phyloP scores from a whole-genome alignment of 495 filamentous ascomycete species.

The Penicillium egyptiacum region DNA sequence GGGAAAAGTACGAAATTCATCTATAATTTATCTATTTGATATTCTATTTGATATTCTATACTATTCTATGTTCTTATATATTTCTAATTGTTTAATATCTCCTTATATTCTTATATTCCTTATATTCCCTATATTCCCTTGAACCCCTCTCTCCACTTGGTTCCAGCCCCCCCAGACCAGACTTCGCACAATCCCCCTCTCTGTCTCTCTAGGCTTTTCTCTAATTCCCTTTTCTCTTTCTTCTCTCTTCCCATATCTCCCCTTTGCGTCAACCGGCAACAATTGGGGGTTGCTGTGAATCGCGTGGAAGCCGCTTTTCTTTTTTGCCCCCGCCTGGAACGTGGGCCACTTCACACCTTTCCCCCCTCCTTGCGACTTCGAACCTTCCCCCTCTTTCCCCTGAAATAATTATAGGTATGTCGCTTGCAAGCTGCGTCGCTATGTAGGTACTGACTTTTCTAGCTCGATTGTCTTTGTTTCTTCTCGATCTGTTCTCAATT shows the following conservation, averaged over 20 bases:
- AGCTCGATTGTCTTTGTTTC: neutral
- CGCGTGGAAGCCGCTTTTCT: conserved; percentile 10
- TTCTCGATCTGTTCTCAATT: neutral
- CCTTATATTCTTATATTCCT: neutral
- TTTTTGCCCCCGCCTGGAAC: conserved; percentile 18
- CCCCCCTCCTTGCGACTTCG: conserved; percentile 3
- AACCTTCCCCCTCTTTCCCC: conserved; percentile 11
- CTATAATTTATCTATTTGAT: too few species aligned
- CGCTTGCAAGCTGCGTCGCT: neutral
- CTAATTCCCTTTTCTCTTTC: conserved; percentile 17
- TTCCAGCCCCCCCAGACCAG: conserved; percentile 27
- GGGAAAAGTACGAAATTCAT: neutral
- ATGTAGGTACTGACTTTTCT: neutral
- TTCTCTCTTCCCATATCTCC: conserved; percentile 11
- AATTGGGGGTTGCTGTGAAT: conserved; percentile 16
- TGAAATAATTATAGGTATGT: conserved; percentile 9
- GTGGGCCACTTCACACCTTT: conserved; percentile 13
- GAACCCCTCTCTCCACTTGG: conserved; percentile 24
- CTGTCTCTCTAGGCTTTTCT: conserved; percentile 6
- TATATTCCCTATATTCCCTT: neutral
- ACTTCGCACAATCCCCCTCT: conserved; percentile 12
- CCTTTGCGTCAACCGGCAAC: conserved; percentile 14
- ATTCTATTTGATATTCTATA: too few species aligned
- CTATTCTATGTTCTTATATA: neutral
- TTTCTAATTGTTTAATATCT: neutral